Conservation (phyloP, 495 filamentous ascomycete genomes). For the Xylaria palmicola region DNA sequence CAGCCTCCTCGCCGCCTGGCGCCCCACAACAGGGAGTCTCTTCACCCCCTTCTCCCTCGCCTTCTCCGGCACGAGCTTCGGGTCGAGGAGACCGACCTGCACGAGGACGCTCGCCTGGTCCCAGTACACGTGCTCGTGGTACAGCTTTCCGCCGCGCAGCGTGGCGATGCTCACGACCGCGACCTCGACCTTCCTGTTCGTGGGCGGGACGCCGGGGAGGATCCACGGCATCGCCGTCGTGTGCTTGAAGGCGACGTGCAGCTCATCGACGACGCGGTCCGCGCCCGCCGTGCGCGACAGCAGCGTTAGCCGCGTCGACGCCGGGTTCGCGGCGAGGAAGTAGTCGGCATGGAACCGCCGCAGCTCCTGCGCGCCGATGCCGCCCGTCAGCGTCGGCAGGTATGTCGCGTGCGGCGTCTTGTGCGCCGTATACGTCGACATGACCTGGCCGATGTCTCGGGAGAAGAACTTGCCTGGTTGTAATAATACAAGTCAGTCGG, state of each 20-base stretch:
- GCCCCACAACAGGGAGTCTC: slow-evolving; percentile 63
- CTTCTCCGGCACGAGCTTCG: slow-evolving; percentile 46
- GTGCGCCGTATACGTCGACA: slow-evolving; percentile 53
- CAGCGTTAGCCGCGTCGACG: slow-evolving; percentile 60
- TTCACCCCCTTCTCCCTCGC: slow-evolving; percentile 45
- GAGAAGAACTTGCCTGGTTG: slow-evolving; percentile 49
- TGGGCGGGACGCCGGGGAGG: slow-evolving; percentile 66
- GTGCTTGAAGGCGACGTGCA: slow-evolving; percentile 59
- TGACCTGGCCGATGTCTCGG: slow-evolving; percentile 43
- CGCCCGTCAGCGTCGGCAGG: slow-evolving; percentile 56
- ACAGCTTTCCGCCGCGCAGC: slow-evolving; percentile 60
- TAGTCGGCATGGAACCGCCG: slow-evolving; percentile 66
- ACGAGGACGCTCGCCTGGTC: slow-evolving; percentile 74
- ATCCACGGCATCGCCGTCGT: slow-evolving; percentile 70
- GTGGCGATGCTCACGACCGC: slow-evolving; percentile 46
- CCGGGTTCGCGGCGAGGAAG: slow-evolving; percentile 62
- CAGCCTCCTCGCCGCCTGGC: slow-evolving; percentile 63
- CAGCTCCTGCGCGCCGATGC: slow-evolving; percentile 61
- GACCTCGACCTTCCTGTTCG: slow-evolving; percentile 38
- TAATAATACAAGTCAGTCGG: background rate
- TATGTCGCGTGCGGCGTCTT: slow-evolving; percentile 54
- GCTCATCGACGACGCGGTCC: slow-evolving; percentile 46
- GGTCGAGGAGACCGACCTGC: slow-evolving; percentile 68
- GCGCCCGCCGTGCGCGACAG: slow-evolving; percentile 59
- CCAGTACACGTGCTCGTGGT: slow-evolving; percentile 74